Evolutionary conservation across 345 rosid species (phyloP).

Genomic region (Reutealis trisperma): DNA sequence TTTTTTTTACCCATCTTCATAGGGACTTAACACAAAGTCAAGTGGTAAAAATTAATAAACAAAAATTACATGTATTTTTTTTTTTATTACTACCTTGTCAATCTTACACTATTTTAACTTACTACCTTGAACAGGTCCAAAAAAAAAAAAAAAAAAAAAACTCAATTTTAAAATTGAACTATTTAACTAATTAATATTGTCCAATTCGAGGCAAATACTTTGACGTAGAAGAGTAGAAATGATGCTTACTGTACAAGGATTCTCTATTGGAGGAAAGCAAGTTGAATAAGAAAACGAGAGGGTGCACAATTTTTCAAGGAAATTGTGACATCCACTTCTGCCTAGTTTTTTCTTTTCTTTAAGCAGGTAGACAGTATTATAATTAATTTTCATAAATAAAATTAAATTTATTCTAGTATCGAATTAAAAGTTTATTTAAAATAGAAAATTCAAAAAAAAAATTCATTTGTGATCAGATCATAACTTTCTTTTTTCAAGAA

Average conservation of each 20-base stretch:
- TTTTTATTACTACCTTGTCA: neutral
- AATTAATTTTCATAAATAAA: too few relatives aligned
- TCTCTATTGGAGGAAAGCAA: neutral
- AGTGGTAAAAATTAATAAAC: neutral
- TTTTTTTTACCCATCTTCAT: too few relatives aligned
- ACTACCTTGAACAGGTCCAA: neutral
- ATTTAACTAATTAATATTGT: neutral
- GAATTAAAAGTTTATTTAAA: too few relatives aligned
- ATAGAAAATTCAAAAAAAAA: too few relatives aligned
- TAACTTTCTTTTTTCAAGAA: too few relatives aligned
- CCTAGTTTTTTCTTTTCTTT: too few relatives aligned
- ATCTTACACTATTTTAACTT: neutral
- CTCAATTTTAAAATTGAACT: neutral
- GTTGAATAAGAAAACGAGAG: neutral
- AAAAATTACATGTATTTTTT: neutral
- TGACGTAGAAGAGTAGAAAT: neutral
- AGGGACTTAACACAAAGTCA: neutral
- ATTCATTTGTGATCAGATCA: too few relatives aligned
- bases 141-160: neutral
- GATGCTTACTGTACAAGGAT: neutral
- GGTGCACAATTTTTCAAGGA: neutral
- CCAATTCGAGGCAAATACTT: constrained; percentile 12
- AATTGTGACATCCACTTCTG: neutral
- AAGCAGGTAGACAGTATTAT: too few relatives aligned
- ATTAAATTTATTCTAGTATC: too few relatives aligned